These are phyloP conservation scores for Metschnikowia peoriensis DNA, from an alignment of 805 yeast genomes.

Conservation along the genomic window DNA sequence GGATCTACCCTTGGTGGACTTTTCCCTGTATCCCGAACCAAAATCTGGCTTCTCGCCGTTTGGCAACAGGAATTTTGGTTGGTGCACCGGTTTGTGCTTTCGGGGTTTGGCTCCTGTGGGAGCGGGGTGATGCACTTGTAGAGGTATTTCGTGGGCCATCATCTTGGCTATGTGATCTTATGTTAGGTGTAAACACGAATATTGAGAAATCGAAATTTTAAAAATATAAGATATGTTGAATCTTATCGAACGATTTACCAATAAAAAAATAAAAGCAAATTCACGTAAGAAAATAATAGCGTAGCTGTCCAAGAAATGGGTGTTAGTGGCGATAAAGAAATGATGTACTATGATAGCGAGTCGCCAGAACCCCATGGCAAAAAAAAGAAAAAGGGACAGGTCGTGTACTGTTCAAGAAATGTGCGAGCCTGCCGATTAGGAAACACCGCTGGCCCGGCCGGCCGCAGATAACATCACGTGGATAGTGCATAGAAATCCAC, in stretches of 20 bases:
- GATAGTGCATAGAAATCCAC: not conserved
- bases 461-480: not conserved
- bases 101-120: slow-evolving; percentile 14
- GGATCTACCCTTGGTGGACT: slow-evolving; percentile 9
- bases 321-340: not conserved
- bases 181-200: not conserved
- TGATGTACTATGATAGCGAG: slow-evolving; percentile 1
- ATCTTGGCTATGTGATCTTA: slow-evolving; percentile 10
- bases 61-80: slow-evolving; percentile 23
- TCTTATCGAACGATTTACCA: not conserved
- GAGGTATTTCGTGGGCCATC: slow-evolving; percentile 34
- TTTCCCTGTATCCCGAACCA: slow-evolving; percentile 14
- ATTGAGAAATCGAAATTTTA: not conserved
- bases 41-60: slow-evolving; percentile 32
- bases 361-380: not conserved
- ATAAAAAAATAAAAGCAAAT: not conserved
- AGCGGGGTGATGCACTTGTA: slow-evolving; percentile 22
- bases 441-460: not conserved
- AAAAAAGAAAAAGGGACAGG: slow-evolving; percentile 3
- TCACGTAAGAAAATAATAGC: not conserved
- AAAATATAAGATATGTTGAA: not conserved
- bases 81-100: slow-evolving; percentile 15
- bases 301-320: not conserved
- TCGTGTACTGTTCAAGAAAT: slow-evolving; percentile 3
- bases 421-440: not conserved